A percentile compares a stretch with the other conserved stretches of the same genome.
Conservation (phyloP, 257 asterid genomes). For the Lycium barbarum region DNA sequence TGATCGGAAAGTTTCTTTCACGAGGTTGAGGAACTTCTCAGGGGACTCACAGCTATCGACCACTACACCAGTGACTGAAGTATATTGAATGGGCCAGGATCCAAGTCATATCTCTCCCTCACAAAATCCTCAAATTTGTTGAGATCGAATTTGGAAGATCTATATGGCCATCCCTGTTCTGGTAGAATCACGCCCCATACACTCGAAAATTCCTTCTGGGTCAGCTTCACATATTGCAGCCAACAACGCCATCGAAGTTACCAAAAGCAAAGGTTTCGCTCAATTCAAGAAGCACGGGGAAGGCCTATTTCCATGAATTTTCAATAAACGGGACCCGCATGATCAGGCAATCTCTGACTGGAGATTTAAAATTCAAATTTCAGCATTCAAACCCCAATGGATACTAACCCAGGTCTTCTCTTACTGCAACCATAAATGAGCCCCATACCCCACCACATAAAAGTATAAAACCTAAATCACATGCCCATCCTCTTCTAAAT, state of each 20-base stretch:
- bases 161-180: neutral
- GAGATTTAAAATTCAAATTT: constrained; percentile 3
- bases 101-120: neutral
- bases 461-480: constrained; percentile 5
- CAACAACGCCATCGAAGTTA: neutral
- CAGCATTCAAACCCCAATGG: constrained; percentile 10
- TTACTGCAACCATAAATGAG: neutral
- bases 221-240: neutral
- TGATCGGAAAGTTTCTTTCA: neutral
- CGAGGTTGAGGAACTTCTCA: neutral
- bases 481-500: constrained; percentile 5
- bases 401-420: neutral
- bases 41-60: neutral
- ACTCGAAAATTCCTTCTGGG: neutral
- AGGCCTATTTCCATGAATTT: neutral
- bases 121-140: neutral
- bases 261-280: neutral
- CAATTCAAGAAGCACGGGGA: neutral
- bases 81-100: constrained; percentile 14
- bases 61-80: neutral
- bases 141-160: neutral
- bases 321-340: neutral
- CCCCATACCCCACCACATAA: neutral
- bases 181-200: neutral
- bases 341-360: neutral